Conservation (phyloP, 805 yeast species). For the Isabelozyma gotoi region DNA sequence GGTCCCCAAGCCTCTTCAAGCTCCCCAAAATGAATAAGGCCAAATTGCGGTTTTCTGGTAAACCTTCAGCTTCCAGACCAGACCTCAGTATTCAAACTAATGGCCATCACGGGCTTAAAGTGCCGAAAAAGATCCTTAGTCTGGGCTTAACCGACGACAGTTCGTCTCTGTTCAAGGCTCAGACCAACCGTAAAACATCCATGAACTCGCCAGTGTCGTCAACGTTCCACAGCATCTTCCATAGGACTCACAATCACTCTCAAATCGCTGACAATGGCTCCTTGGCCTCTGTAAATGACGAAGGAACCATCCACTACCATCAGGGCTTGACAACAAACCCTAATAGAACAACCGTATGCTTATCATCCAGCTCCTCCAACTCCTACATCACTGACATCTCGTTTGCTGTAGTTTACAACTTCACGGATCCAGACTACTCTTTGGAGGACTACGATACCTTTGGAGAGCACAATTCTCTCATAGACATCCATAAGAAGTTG, state of each 20-base stretch:
- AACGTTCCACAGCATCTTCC: conserved; percentile 34
- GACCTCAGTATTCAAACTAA: conserved; percentile 32
- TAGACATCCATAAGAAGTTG: conserved; percentile 28
- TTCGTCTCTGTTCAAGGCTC: conserved; percentile 15
- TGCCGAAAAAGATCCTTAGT: conserved; percentile 22
- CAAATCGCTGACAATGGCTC: conserved; percentile 7
- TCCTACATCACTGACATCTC: conserved; percentile 27
- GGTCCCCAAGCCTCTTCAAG: conserved; percentile 8
- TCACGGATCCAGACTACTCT: conserved; percentile 30
- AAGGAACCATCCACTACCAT: conserved; percentile 2
- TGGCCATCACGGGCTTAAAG: conserved; percentile 21
- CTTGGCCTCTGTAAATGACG: neutral
- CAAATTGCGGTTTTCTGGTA: conserved; percentile 10
- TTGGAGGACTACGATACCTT: conserved; percentile 21
- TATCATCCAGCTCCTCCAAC: conserved; percentile 37
- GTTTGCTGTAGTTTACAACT: conserved; percentile 31
- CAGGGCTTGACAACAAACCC: conserved; percentile 4
- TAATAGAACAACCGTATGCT: conserved; percentile 20
- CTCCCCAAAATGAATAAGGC: conserved; percentile 8
- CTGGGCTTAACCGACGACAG: neutral
- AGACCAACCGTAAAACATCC: conserved; percentile 18
- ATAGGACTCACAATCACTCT: conserved; percentile 17
- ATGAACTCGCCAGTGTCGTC: conserved; percentile 27
- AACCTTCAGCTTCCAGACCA: conserved; percentile 14
- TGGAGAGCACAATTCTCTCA: conserved; percentile 18